A percentile compares a stretch with the other conserved stretches of the same genome.
Conservation (phyloP, 352 stramenopile genomes). For the Globisporangium nunn region DNA sequence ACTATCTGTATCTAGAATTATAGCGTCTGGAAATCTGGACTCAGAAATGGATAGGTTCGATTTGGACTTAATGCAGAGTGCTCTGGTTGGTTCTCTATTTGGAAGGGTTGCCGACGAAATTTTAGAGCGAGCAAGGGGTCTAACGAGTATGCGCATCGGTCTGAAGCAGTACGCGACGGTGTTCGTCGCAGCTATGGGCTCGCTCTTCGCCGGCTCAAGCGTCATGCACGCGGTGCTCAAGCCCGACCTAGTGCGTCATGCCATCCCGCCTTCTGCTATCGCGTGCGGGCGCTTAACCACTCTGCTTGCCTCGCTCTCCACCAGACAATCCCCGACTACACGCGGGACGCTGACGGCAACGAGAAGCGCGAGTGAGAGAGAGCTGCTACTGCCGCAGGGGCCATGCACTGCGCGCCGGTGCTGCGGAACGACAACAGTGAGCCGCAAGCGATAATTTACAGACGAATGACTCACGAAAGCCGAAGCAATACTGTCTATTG, state of each 20-base stretch:
- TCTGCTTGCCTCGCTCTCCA: neutral
- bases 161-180: conserved; percentile 72
- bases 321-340: conserved; percentile 12
- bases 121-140: too few relatives aligned
- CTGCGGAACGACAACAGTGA: neutral
- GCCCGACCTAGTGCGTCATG: conserved; percentile 56
- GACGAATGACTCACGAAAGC: neutral
- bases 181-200: conserved; percentile 63
- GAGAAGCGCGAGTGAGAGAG: conserved; percentile 10
- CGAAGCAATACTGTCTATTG: neutral
- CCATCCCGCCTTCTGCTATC: neutral
- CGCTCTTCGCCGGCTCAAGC: conserved; percentile 77
- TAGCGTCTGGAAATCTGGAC: too few relatives aligned
- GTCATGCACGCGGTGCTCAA: conserved; percentile 81
- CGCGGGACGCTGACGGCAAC: conserved; percentile 7
- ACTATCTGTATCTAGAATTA: too few relatives aligned
- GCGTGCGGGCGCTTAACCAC: neutral
- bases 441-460: neutral
- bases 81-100: too few relatives aligned
- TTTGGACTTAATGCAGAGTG: too few relatives aligned
- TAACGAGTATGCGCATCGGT: conserved; percentile 44
- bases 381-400: too few relatives aligned
- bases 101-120: too few relatives aligned
- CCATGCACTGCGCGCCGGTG: neutral
- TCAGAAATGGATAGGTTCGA: too few relatives aligned